phyloP scores from a whole-genome alignment of 2,329 filamentous ascomycete genomes.

The Phaeosphaeriaceae sp. region DNA sequence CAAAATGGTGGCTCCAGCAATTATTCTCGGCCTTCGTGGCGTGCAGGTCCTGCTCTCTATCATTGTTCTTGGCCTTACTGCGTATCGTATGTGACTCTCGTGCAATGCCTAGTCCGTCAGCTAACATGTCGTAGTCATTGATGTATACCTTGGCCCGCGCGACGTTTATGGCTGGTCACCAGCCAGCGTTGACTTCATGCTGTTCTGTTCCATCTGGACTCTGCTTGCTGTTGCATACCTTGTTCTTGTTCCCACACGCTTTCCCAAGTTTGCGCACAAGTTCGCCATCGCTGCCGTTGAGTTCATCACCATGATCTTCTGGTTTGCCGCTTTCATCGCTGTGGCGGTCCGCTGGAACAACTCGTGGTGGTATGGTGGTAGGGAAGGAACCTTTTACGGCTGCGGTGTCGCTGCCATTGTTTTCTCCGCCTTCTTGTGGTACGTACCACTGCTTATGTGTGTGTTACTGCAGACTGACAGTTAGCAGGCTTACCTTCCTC shows the following conservation, averaged over 20 bases:
- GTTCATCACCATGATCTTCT: slow-evolving; percentile 81
- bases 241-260: slow-evolving; percentile 70
- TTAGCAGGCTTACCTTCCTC: slow-evolving; percentile 58
- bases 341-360: slow-evolving; percentile 70
- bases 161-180: slow-evolving; percentile 58
- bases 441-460: slow-evolving; percentile 41
- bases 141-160: slow-evolving; percentile 53
- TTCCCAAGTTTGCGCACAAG: slow-evolving; percentile 67
- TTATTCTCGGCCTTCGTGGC: slow-evolving; percentile 70
- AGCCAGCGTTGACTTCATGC: slow-evolving; percentile 73
- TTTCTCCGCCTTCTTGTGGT: slow-evolving; percentile 73
- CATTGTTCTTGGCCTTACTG: slow-evolving; percentile 79
- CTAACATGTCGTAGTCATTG: slow-evolving; percentile 51
- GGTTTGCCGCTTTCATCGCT: slow-evolving; percentile 87
- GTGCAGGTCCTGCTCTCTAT: slow-evolving; percentile 73
- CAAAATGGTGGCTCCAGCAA: slow-evolving; percentile 32
- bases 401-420: slow-evolving; percentile 69
- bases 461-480: slow-evolving; percentile 13
- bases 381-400: slow-evolving; percentile 57
- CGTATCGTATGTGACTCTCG: slow-evolving; percentile 66
- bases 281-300: slow-evolving; percentile 74
- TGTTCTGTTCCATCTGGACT: slow-evolving; percentile 83
- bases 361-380: slow-evolving; percentile 57
- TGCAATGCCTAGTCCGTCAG: neutral
- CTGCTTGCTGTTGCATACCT: slow-evolving; percentile 73